Evolutionary conservation across 1,139 yeast species (phyloP).

Genomic region (Candida sanyaensis): DNA sequence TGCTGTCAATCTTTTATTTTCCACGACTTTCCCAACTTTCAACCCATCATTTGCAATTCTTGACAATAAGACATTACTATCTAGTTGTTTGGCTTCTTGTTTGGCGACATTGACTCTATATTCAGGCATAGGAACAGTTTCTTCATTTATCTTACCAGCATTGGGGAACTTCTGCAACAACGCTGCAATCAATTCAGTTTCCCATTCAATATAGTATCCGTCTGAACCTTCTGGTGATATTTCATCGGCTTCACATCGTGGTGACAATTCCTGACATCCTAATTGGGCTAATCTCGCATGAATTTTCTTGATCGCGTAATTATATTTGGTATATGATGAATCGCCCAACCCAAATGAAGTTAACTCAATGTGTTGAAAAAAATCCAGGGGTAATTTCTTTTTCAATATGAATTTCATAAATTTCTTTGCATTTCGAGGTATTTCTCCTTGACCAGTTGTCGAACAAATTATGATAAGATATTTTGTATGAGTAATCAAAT

Average conservation of each 20-base stretch:
- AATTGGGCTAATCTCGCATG: constrained; percentile 77
- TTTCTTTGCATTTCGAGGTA: constrained; percentile 73
- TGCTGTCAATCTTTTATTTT: constrained; percentile 64
- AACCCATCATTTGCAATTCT: constrained; percentile 11
- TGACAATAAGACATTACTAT: not conserved
- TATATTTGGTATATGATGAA: constrained; percentile 83
- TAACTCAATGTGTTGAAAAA: constrained; percentile 62
- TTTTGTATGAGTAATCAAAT: constrained; percentile 48
- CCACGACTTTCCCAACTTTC: constrained; percentile 42
- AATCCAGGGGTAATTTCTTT: constrained; percentile 62
- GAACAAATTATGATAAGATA: constrained; percentile 72
- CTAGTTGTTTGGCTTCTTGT: not conserved
- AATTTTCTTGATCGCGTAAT: constrained; percentile 80
- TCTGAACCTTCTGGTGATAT: constrained; percentile 79
- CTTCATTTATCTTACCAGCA: constrained; percentile 13
- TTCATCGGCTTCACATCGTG: constrained; percentile 89
- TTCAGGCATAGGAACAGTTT: constrained; percentile 20
- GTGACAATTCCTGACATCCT: constrained; percentile 74
- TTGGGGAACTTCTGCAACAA: constrained; percentile 21
- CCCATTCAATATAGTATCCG: constrained; percentile 77
- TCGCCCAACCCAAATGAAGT: constrained; percentile 94
- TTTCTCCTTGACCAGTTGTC: constrained; percentile 95
- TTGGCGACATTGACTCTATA: constrained; percentile 10
- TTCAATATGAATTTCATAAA: constrained; percentile 76
- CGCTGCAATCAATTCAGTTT: constrained; percentile 47